Conservation (phyloP, 345 rosid species). For the Dovyalis caffra region DNA sequence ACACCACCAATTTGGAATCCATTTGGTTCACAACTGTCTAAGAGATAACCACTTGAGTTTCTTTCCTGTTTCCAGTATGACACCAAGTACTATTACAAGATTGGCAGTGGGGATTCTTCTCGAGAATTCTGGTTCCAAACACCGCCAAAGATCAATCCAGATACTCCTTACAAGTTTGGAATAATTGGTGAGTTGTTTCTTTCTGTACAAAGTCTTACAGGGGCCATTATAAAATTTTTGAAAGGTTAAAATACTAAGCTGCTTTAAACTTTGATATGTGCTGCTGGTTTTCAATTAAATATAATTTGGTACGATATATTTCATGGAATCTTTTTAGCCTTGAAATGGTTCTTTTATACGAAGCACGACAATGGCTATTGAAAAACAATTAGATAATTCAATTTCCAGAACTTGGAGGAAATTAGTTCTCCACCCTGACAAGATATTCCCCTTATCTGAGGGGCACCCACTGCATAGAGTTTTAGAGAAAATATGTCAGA, state of each 20-base stretch:
- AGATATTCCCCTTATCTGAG: background rate
- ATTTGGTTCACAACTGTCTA: background rate
- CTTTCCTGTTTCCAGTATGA: constrained; percentile 51
- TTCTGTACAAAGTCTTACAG: background rate
- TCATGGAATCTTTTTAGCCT: background rate
- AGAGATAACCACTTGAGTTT: background rate
- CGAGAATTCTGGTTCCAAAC: constrained; percentile 89
- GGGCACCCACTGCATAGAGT: background rate
- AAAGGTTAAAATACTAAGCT: background rate
- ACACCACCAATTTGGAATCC: background rate
- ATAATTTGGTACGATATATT: background rate
- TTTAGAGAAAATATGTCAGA: background rate
- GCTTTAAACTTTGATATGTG: background rate
- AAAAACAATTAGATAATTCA: background rate
- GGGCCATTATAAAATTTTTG: background rate
- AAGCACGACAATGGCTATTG: background rate
- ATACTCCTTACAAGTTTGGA: constrained; percentile 84
- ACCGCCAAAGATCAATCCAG: constrained; percentile 74
- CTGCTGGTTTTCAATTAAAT: background rate
- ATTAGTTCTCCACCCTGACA: background rate
- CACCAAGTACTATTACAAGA: constrained; percentile 84
- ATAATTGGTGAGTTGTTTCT: constrained; percentile 69
- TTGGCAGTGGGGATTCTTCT: constrained; percentile 62
- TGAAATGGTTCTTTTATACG: background rate
- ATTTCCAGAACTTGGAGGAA: background rate